Evolutionary conservation across 768 basidiomycete species (phyloP), one percentile per base, ranked within the genome.

Genomic region (Baorangia bicolor): DNA sequence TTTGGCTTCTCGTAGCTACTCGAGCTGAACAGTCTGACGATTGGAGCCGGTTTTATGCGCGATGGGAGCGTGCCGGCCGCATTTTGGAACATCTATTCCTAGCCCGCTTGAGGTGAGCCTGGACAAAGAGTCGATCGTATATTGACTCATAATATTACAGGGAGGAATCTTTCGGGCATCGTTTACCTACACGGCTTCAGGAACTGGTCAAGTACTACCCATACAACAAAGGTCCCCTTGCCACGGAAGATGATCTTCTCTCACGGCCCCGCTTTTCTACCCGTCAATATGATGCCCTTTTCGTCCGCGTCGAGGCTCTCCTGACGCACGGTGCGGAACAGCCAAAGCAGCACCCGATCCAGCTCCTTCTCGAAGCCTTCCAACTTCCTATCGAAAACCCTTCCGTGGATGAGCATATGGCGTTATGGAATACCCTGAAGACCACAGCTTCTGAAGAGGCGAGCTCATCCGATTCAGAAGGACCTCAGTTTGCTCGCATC

Each of bases 81-180:
- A 80, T 87, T 39, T 64, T 92, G 47, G 91, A 92, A 61, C 90
- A 92, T 71, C 55, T 92, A 9, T 90, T 92, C 72, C 75, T 92
- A 52, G 78, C 86, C 18, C 78, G 81, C 53, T 82, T 92, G 53
- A 81, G 91, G 90, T 89, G 53, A 52, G 51, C 77, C 60, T 18
- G 46, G 9, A 16, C 14, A 16, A 12, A 5, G 11, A 4, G 3
- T 46, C 10, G 7, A 18, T 55, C 37, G 35, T 18, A 1, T 16
- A 3, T 31, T 20, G 28, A 57, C 51, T 66, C 21, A 69, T 28
- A 3, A 18, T 20, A 1, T 56, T 1, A 2, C 57, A 90, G 88
- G 57, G 82, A 88, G 55, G 85, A 89, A 59, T 78, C 81, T 25
- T 62, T 75, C 13, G 73, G 67, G 45, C 76, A 77, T 55, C 75